These are phyloP conservation scores for Taiwanofungus camphoratus DNA, from an alignment of 1,284 basidiomycete genomes.

Conservation along the genomic window DNA sequence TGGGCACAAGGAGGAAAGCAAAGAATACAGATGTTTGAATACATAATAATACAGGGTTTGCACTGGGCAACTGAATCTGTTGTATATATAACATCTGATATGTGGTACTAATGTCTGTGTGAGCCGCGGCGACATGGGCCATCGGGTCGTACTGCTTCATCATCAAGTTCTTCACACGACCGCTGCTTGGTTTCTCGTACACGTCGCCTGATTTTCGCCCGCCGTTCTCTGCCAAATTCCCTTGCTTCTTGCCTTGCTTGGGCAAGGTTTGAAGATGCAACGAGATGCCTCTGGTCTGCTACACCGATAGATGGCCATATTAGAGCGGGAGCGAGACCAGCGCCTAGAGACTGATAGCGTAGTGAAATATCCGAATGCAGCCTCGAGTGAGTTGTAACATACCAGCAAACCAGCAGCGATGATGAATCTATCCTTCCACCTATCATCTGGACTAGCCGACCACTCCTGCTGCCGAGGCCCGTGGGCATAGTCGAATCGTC, in stretches of 20 bases:
- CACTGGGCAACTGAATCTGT: background rate
- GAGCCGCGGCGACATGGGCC: background rate
- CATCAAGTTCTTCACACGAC: background rate
- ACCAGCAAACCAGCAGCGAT: constrained; percentile 35
- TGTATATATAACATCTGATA: background rate
- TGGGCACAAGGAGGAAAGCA: background rate
- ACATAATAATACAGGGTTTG: background rate
- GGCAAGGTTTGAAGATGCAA: constrained; percentile 37
- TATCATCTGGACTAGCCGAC: constrained; percentile 24
- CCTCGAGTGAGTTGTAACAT: constrained; percentile 13
- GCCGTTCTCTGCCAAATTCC: constrained; percentile 34
- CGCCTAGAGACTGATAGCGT: constrained; percentile 25
- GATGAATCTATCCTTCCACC: constrained; percentile 37
- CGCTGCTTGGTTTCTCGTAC: constrained; percentile 28
- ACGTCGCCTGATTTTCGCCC: constrained; percentile 33
- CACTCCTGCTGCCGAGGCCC: constrained; percentile 12
- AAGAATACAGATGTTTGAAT: background rate
- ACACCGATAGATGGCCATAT: constrained; percentile 18
- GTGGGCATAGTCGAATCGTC: constrained; percentile 2
- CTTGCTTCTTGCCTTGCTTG: constrained; percentile 37
- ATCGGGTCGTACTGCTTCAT: background rate
- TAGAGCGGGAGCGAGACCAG: constrained; percentile 29
- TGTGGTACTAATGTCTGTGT: background rate
- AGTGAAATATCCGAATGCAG: background rate
- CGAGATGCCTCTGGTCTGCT: constrained; percentile 25